Conservation (phyloP, 345 rosid species). For the Syzygium oleosum region DNA sequence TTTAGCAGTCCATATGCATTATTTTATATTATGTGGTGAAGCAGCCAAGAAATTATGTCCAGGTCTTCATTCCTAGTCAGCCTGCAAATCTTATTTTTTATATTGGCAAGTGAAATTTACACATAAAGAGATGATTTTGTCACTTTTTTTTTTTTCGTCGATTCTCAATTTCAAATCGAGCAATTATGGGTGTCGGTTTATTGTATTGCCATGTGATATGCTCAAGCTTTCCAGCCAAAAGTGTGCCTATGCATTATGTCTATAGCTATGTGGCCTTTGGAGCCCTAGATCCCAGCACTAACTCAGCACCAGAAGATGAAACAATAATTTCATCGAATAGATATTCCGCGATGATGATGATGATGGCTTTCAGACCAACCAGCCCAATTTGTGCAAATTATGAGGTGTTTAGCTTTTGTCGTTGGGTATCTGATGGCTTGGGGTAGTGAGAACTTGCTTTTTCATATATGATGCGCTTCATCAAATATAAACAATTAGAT, state of each 20-base stretch:
- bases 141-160: background rate
- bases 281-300: background rate
- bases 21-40: background rate
- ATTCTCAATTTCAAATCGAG: background rate
- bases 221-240: background rate
- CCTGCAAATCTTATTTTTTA: background rate
- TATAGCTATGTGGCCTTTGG: background rate
- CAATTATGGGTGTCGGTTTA: background rate
- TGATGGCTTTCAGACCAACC: background rate
- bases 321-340: background rate
- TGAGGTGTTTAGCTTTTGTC: background rate
- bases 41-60: background rate
- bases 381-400: background rate
- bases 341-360: background rate
- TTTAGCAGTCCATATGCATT: background rate
- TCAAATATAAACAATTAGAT: background rate
- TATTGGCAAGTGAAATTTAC: background rate
- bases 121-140: background rate
- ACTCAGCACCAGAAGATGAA: background rate
- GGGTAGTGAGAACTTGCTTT: background rate
- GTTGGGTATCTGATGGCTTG: background rate
- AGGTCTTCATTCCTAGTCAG: background rate
- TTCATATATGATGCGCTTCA: background rate
- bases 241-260: background rate
- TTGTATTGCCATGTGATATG: background rate